Evolutionary conservation across 495 filamentous ascomycete genomes (phyloP).

Genomic region (Letharia columbiana): DNA sequence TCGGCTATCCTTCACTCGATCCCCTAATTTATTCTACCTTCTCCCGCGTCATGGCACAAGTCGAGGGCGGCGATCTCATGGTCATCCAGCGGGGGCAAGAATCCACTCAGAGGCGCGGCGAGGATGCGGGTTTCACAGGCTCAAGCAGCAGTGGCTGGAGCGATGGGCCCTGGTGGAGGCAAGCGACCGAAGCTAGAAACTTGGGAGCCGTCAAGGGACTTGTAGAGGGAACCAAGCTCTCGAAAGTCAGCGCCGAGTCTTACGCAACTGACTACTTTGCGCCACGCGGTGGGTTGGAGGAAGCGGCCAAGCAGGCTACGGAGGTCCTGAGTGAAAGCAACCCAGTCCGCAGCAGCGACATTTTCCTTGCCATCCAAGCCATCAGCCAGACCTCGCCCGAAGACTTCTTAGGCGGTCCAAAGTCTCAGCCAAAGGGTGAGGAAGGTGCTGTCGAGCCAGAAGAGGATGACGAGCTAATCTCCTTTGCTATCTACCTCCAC

Average conservation of each 20-base stretch:
- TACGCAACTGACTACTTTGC: slow-evolving; percentile 79
- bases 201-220: slow-evolving; percentile 74
- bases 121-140: slow-evolving; percentile 52
- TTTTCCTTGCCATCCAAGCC: slow-evolving; percentile 91
- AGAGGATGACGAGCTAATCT: slow-evolving; percentile 45
- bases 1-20: slow-evolving; percentile 89
- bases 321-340: slow-evolving; percentile 71
- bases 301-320: slow-evolving; percentile 66
- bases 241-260: slow-evolving; percentile 74
- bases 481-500: slow-evolving; percentile 85
- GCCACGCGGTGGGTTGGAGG: slow-evolving; percentile 65
- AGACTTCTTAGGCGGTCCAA: slow-evolving; percentile 57
- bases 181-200: slow-evolving; percentile 57
- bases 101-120: slow-evolving; percentile 58
- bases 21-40: slow-evolving; percentile 89
- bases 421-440: slow-evolving; percentile 42
- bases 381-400: slow-evolving; percentile 52
- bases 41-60: slow-evolving; percentile 94
- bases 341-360: slow-evolving; percentile 82
- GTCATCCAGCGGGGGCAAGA: slow-evolving; percentile 91
- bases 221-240: slow-evolving; percentile 81
- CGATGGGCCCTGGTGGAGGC: slow-evolving; percentile 95
- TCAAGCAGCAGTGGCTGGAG: slow-evolving; percentile 57
- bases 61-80: slow-evolving; percentile 94
- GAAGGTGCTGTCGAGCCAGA: slow-evolving; percentile 44